Base-by-base conservation (phyloP, 2,329 filamentous ascomycete genomes). In the Pestalotiopsis sp. region DNA sequence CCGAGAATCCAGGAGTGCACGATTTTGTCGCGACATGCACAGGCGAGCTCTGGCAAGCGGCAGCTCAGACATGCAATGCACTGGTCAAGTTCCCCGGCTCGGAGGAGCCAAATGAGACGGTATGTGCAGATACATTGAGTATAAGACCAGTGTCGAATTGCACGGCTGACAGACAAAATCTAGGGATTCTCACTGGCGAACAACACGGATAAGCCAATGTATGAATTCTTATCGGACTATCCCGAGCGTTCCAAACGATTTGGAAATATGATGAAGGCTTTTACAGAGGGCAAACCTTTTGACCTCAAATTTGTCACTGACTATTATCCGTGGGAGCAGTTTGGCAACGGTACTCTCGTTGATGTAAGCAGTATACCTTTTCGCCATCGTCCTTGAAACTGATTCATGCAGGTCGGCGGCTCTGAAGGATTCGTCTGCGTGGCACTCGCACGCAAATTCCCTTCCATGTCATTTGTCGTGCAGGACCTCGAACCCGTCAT, bases 371-470 rank as follows among this genome's bases (percentile, higher is more conserved):
- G 27, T 31, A 31, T 31, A 31, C 5, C 1, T 7, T 31, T 31
- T 7, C 5, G 27, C 6, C 6, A 31, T 31, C 5, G 6, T 31
- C 5, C 6, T 7, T 7, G 6, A 31, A 31, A 31, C 27, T 31
- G 27, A 31, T 31, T 31, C 27, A 6, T 91, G 3, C 88, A 91
- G 66, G 72, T 89, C 14, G 89, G 89, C 9, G 88, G 89, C 2
- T 87, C 85, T 23, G 85, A 87, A 66, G 88, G 89, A 0, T 87
- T 88, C 64, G 84, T 86, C n/a, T 84, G 82, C 63, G 81, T 87
- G 20, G 86, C 84, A 3, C 78, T 91, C 59, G 88, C 86, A 2
- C 80, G 80, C 70, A 78, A 77, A 68, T 88, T 84, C 77, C 80
- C 81, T 62, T 58, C 4, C 4, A 23, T 58, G n/a, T 13, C 12